Evolutionary conservation across 352 stramenopile genomes (phyloP).

Genomic region (Phytophthora fragariae): DNA sequence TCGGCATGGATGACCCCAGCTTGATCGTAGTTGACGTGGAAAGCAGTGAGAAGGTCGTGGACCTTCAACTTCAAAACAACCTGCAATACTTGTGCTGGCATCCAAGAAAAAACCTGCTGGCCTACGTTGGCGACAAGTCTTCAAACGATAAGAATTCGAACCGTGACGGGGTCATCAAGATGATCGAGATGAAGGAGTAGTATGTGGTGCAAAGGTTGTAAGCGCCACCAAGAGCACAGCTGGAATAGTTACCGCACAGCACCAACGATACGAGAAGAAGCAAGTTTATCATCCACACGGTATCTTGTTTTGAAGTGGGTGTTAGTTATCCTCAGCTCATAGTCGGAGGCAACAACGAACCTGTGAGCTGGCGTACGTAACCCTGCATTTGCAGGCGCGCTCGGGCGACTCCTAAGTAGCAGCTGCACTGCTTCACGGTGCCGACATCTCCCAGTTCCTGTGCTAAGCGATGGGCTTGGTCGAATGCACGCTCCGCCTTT

Average conservation of each 20-base stretch:
- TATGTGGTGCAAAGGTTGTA: neutral
- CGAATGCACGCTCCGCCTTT: constrained; percentile 76
- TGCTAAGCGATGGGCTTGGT: constrained; percentile 81
- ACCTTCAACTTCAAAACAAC: constrained; percentile 71
- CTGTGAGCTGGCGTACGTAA: constrained; percentile 61
- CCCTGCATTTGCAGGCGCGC: constrained; percentile 71
- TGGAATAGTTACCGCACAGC: constrained; percentile 8
- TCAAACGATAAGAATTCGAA: constrained; percentile 83
- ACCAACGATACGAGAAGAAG: constrained; percentile 12
- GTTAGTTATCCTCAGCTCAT: constrained; percentile 10
- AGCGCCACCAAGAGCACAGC: constrained; percentile 1
- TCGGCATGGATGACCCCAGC: constrained; percentile 80
- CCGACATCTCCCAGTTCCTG: constrained; percentile 70
- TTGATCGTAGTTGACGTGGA: constrained; percentile 73
- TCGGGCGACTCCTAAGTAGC: constrained; percentile 80
- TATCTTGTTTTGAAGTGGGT: constrained; percentile 3
- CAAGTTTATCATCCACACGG: constrained; percentile 20
- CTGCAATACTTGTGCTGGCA: constrained; percentile 88
- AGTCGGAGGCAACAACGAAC: constrained; percentile 29
- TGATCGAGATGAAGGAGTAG: constrained; percentile 76
- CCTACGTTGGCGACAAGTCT: constrained; percentile 85
- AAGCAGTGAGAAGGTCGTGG: constrained; percentile 65
- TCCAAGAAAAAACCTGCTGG: constrained; percentile 80
- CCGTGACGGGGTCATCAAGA: constrained; percentile 86
- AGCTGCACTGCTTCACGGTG: constrained; percentile 83